A percentile compares a stretch with the other conserved stretches of the same genome.
Conservation (phyloP, 371 early-diverging fungal species). For the Apophysomyces variabilis region DNA sequence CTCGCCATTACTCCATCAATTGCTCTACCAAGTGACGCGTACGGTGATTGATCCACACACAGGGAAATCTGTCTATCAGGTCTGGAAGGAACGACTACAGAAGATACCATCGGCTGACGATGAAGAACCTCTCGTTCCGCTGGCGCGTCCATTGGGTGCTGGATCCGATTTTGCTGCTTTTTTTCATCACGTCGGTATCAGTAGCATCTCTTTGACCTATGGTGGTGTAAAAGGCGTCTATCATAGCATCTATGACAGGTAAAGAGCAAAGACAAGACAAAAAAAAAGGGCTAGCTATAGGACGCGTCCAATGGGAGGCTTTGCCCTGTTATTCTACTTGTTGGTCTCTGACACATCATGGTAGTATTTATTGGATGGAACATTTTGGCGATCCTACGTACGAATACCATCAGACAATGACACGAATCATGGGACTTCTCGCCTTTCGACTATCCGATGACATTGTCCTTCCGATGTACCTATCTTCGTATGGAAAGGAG, state of each 20-base stretch:
- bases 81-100: slow-evolving; percentile 36
- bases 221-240: slow-evolving; percentile 47
- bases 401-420: slow-evolving; percentile 49
- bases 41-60: slow-evolving; percentile 55
- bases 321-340: no score
- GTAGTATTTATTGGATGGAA: slow-evolving; percentile 52
- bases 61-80: slow-evolving; percentile 53
- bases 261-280: neutral
- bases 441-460: slow-evolving; percentile 39
- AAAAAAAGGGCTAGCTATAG: neutral
- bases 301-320: no score
- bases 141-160: slow-evolving; percentile 37
- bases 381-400: slow-evolving; percentile 58
- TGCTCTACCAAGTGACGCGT: slow-evolving; percentile 58
- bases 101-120: neutral
- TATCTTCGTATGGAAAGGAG: slow-evolving; percentile 38
- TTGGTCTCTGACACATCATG: neutral
- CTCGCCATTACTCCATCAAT: slow-evolving; percentile 52
- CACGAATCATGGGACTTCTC: slow-evolving; percentile 47
- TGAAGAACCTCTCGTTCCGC: slow-evolving; percentile 15
- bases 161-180: slow-evolving; percentile 62
- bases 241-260: slow-evolving; percentile 63
- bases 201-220: slow-evolving; percentile 52
- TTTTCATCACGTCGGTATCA: slow-evolving; percentile 57
- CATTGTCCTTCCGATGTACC: slow-evolving; percentile 34